Evolutionary conservation across 2,329 filamentous ascomycete genomes (phyloP), one percentile per base, ranked within the genome.

Genomic region (Colletotrichum agaves): DNA sequence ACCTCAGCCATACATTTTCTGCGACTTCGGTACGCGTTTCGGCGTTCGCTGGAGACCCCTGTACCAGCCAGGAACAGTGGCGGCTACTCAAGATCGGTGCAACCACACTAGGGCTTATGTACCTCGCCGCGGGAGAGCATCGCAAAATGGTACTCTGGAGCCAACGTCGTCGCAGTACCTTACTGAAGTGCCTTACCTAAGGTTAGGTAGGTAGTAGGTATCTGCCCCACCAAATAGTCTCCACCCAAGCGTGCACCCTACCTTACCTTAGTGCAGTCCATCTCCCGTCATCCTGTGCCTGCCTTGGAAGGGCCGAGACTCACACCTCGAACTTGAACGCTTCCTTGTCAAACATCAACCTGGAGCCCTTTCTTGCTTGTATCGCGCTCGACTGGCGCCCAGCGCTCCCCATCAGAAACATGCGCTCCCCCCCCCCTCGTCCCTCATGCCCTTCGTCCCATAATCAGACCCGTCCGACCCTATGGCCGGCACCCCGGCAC

Each of bases 361-460:
- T 37, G 39, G 61, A 39, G 61, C 13, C 41, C 23, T 49, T 56
- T 53, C 17, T 59, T 27, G 47, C 31, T 33, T 37, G 41, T 61
- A 43, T 64, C 65, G 53, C 31, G 21, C 39, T 69, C 43, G 52
- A 69, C 67, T 69, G 67, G 67, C 59, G 60, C 47, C 60, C 63
- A 55, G 41, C 11, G 35, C 33, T 46, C 41, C 59, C 46, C 41
- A 50, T 44, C 44, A 59, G 67, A 69, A 68, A 69, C 67, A 63
- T 59, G 60, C 46, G 47, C 41, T 46, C 31, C 17, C 5, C 4
- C 4, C 21, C 21, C 21, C 21, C 23, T 6, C 23, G 1, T 6
- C 5, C 4, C 35, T 46, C 58, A 27, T 17, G 31, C 35, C 37
- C 23, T 58, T 69, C 66, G 62, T 69, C 66, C 62, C 63, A 69